Evolutionary conservation across 805 yeast genomes (phyloP).

Genomic region (Kazachstania africana): DNA sequence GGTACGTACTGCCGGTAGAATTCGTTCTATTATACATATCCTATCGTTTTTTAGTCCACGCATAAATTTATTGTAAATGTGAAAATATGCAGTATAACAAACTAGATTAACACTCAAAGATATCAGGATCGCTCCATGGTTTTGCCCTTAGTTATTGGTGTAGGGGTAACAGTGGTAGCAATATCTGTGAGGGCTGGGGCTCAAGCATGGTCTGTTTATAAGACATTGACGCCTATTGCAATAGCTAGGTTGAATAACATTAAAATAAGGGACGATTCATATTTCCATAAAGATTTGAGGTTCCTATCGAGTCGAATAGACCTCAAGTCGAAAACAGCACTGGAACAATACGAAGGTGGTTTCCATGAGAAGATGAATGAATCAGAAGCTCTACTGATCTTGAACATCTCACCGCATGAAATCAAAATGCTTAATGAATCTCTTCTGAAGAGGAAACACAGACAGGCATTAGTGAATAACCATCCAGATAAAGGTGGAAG

Average conservation of each 20-base stretch:
- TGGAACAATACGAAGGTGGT: slow-evolving; percentile 41
- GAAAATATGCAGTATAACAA: no score
- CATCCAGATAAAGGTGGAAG: slow-evolving; percentile 96
- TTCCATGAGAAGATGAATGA: slow-evolving; percentile 57
- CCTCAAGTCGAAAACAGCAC: slow-evolving; percentile 5
- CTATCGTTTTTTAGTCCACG: no score
- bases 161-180: slow-evolving; percentile 20
- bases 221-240: slow-evolving; percentile 15
- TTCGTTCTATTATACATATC: no score
- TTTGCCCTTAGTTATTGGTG: slow-evolving; percentile 22
- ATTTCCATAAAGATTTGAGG: slow-evolving; percentile 5
- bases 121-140: no score
- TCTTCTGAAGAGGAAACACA: slow-evolving; percentile 64
- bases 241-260: slow-evolving; percentile 23
- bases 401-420: slow-evolving; percentile 47
- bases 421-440: slow-evolving; percentile 37
- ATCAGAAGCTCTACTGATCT: slow-evolving; percentile 54
- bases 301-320: slow-evolving; percentile 10
- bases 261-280: slow-evolving; percentile 4
- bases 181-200: slow-evolving; percentile 19
- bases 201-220: slow-evolving; percentile 23
- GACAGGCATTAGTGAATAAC: slow-evolving; percentile 74
- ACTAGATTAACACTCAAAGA: no score
- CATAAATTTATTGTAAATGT: no score
- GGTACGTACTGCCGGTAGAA: no score